phyloP scores from a whole-genome alignment of 2,329 filamentous ascomycete genomes.

The Cladorrhinum sp. region DNA sequence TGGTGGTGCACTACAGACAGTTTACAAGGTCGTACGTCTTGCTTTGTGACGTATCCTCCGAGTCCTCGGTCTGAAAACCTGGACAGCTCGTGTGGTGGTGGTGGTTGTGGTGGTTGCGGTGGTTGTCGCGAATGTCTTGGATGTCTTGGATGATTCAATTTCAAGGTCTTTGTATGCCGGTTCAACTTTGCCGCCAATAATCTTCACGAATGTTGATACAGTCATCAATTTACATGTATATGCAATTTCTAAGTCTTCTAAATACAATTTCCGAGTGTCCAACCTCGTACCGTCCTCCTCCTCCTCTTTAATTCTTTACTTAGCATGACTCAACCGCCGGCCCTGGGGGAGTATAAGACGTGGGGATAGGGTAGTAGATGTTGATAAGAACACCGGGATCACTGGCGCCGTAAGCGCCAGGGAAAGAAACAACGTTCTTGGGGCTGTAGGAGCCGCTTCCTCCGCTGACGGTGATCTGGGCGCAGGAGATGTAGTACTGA shows the following conservation, averaged over 20 bases:
- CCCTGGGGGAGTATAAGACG: constrained; percentile 34
- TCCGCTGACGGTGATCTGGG: constrained; percentile 41
- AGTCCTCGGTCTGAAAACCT: no score
- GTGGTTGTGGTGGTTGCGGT: no score
- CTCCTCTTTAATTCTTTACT: neutral
- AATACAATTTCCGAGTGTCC: neutral
- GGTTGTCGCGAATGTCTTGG: no score
- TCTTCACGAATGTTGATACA: no score
- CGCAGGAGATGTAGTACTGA: constrained; percentile 46
- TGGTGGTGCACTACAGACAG: no score
- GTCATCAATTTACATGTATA: no score
- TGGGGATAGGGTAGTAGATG: constrained; percentile 43
- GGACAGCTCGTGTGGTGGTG: no score
- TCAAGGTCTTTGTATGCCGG: no score
- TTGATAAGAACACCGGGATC: constrained; percentile 44
- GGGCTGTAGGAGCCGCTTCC: constrained; percentile 39
- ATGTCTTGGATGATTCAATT: no score
- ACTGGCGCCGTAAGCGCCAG: constrained; percentile 39
- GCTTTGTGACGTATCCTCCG: no score
- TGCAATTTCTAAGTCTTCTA: neutral
- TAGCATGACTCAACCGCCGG: constrained; percentile 29
- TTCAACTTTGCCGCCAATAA: no score
- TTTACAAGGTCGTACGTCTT: no score
- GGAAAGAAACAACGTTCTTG: constrained; percentile 39
- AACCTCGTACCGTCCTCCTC: neutral